A percentile compares a stretch with the other conserved stretches of the same genome.
Evolutionary conservation across 1,284 basidiomycete genomes (phyloP).

Genomic region (Stereum hirsutum): DNA sequence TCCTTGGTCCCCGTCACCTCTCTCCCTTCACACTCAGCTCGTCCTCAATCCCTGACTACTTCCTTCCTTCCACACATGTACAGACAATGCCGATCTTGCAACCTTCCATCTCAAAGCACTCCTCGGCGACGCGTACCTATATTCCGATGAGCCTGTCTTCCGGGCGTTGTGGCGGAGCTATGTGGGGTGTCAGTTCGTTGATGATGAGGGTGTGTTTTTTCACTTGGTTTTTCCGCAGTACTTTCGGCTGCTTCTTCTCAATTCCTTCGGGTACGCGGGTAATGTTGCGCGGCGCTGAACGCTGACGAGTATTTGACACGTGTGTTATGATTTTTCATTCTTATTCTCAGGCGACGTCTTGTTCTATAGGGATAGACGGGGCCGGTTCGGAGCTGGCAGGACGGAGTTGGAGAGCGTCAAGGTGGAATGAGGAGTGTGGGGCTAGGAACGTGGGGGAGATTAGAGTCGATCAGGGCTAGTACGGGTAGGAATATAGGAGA

Average conservation of each 20-base stretch:
- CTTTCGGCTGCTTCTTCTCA: too few relatives aligned
- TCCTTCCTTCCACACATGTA: background rate
- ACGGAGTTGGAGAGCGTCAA: too few relatives aligned
- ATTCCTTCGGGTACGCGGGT: too few relatives aligned
- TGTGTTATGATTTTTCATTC: background rate
- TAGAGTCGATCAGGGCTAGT: too few relatives aligned
- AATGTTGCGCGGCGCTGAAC: too few relatives aligned
- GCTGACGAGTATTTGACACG: background rate
- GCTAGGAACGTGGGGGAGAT: too few relatives aligned
- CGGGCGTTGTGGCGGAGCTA: constrained; percentile 47
- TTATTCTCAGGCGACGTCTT: constrained; percentile 32
- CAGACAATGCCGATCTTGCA: constrained; percentile 39
- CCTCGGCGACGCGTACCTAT: constrained; percentile 43
- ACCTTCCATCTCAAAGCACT: constrained; percentile 41
- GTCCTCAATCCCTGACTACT: background rate
- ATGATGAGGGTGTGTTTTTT: constrained; percentile 41
- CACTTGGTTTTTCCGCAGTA: too few relatives aligned
- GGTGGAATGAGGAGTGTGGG: too few relatives aligned
- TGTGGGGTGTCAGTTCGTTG: constrained; percentile 62
- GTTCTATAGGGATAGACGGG: constrained; percentile 57
- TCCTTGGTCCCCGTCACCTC: background rate
- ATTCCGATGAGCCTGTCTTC: constrained; percentile 39
- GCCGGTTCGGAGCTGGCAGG: too few relatives aligned
- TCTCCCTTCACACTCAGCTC: too few relatives aligned
- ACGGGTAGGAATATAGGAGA: too few relatives aligned